Percentiles rank a stretch among this genome's conserved stretches.
Conservation (phyloP, 139 green algal species). For the Yamagishiella unicocca region DNA sequence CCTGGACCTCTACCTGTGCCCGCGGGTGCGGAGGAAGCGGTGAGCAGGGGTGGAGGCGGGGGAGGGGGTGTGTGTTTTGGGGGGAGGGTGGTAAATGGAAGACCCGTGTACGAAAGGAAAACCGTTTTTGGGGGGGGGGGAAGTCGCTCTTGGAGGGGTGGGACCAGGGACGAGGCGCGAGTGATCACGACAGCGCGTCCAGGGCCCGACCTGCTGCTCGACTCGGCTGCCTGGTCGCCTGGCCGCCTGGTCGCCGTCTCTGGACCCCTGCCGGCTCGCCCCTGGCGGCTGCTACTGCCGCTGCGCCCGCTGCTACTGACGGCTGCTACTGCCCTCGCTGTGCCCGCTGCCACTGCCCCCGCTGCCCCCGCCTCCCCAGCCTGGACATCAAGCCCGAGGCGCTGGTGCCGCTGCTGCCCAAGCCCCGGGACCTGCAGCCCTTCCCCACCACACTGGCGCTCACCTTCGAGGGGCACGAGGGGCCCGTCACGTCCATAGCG, state of each 20-base stretch:
- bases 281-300: too few species aligned
- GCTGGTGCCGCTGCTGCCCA: constrained; percentile 94
- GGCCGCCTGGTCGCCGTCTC: too few species aligned
- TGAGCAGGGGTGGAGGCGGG: background rate
- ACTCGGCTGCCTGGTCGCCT: too few species aligned
- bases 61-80: background rate
- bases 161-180: background rate
- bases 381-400: constrained; percentile 81
- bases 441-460: constrained; percentile 89
- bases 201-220: too few species aligned
- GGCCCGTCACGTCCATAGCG: constrained; percentile 75
- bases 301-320: too few species aligned
- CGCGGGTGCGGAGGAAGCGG: constrained; percentile 65
- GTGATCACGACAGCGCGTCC: too few species aligned
- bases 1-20: constrained; percentile 98
- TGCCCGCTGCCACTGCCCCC: background rate
- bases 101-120: too few species aligned
- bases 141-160: background rate
- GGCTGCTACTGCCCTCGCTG: too few species aligned
- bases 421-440: constrained; percentile 93
- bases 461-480: constrained; percentile 84
- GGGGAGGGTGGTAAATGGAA: too few species aligned
- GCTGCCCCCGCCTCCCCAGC: constrained; percentile 7
- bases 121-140: too few species aligned
- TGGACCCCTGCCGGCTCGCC: too few species aligned